These are phyloP conservation scores for Multifurca ochricompacta DNA, from an alignment of 768 basidiomycete species.

Conservation along the genomic window DNA sequence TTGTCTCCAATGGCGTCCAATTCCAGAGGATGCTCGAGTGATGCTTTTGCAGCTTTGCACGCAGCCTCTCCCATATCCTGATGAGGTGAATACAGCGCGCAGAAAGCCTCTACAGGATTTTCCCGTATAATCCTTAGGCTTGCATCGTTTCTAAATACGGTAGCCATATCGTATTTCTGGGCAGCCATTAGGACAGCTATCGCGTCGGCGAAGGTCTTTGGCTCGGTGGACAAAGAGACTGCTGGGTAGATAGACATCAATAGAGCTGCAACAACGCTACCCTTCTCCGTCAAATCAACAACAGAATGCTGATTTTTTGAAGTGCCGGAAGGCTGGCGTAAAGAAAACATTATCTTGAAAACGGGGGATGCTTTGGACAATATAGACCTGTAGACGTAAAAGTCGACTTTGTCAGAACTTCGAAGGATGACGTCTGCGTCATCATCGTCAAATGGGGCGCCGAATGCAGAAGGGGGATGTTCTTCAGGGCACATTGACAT, in stretches of 20 bases:
- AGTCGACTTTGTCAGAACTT: constrained; percentile 1
- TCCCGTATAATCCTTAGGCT: neutral
- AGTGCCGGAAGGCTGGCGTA: neutral
- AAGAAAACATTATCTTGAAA: neutral
- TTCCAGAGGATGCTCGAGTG: neutral
- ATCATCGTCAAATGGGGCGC: neutral
- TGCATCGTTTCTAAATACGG: neutral
- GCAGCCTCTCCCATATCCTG: neutral
- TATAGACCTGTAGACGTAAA: neutral
- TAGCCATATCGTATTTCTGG: neutral
- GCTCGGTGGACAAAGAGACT: neutral
- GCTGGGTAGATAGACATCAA: neutral
- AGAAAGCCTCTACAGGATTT: neutral
- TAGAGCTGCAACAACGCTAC: neutral
- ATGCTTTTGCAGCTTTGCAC: constrained; percentile 4
- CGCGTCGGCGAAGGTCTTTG: neutral
- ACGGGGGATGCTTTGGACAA: constrained; percentile 2
- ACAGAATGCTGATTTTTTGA: neutral
- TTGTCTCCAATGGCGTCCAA: neutral
- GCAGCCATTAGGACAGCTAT: neutral
- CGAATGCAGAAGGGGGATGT: neutral
- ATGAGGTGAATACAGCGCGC: neutral
- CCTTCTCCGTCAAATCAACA: neutral
- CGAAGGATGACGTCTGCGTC: neutral
- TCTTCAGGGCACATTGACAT: too few relatives aligned